phyloP scores from a whole-genome alignment of 78 protist species.

The Emiliania huxleyi region DNA sequence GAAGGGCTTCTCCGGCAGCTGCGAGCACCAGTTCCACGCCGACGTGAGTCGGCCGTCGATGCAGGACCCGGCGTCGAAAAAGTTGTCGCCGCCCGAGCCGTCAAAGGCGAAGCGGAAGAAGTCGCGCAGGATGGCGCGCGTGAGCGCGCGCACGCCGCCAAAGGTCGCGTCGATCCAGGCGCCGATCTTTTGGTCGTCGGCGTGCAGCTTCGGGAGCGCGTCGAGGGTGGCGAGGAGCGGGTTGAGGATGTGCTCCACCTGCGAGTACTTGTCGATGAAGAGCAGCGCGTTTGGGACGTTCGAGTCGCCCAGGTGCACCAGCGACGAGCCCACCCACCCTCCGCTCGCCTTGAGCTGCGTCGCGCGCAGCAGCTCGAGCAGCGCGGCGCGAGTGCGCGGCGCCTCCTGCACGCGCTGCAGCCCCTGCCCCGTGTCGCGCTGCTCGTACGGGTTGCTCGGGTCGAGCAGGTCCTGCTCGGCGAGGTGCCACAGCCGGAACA shows the following conservation, averaged over 20 bases:
- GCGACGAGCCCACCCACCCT: conserved; percentile 90
- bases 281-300: conserved; percentile 94
- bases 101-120: conserved; percentile 82
- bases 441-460: conserved; percentile 25
- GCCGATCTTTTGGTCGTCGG: neutral
- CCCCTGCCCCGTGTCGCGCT: conserved; percentile 89
- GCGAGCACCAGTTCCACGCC: conserved; percentile 61
- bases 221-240: conserved; percentile 73
- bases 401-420: conserved; percentile 77
- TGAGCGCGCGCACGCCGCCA: neutral
- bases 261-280: conserved; percentile 95
- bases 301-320: conserved; percentile 92
- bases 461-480: conserved; percentile 50
- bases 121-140: conserved; percentile 70
- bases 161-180: neutral
- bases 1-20: conserved; percentile 16
- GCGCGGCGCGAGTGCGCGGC: conserved; percentile 60
- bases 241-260: conserved; percentile 66
- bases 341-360: conserved; percentile 58
- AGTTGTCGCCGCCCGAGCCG: conserved; percentile 82
- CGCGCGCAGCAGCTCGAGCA: conserved; percentile 58
- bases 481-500: conserved; percentile 71
- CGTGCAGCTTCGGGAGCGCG: conserved; percentile 11
- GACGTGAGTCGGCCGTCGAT: too few species aligned
- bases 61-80: conserved; percentile 89